A percentile compares a stretch with the other conserved stretches of the same genome.
These are phyloP conservation scores for Sugiyamaella sp. DNA, from an alignment of 1,139 yeast genomes.

Conservation along the genomic window DNA sequence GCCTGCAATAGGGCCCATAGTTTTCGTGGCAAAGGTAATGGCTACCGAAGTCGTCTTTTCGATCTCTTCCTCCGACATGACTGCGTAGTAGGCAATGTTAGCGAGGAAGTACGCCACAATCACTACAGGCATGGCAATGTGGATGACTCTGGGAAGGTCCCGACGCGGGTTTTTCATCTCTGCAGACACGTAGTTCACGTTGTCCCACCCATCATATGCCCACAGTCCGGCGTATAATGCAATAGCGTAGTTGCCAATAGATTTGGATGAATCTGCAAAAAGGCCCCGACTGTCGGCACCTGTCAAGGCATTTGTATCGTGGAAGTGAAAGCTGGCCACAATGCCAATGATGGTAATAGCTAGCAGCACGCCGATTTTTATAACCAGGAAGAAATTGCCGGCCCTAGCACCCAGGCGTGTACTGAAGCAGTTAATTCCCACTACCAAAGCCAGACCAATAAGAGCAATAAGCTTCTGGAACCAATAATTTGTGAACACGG, in stretches of 20 bases:
- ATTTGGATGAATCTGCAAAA: conserved; percentile 39
- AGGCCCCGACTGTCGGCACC: conserved; percentile 28
- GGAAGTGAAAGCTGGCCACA: conserved; percentile 34
- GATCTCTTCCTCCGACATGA: conserved; percentile 42
- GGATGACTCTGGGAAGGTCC: conserved; percentile 47
- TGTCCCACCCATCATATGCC: conserved; percentile 53
- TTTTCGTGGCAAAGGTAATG: conserved; percentile 41
- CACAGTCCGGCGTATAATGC: conserved; percentile 49
- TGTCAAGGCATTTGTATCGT: conserved; percentile 33
- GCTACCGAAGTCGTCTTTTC: conserved; percentile 44
- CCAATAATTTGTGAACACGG: conserved; percentile 36
- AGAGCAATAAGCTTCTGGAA: conserved; percentile 42
- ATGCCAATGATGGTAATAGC: conserved; percentile 43
- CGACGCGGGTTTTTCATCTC: conserved; percentile 45
- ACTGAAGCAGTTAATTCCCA: conserved; percentile 41
- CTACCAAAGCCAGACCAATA: conserved; percentile 36
- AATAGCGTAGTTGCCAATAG: conserved; percentile 43
- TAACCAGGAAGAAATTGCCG: conserved; percentile 42
- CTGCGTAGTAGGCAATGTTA: conserved; percentile 45
- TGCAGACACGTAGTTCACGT: conserved; percentile 47
- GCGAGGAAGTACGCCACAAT: conserved; percentile 44
- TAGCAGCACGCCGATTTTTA: conserved; percentile 41
- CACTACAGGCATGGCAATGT: conserved; percentile 47
- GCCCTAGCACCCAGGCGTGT: conserved; percentile 43
- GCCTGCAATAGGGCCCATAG: conserved; percentile 41